These are phyloP conservation scores for Lepiota brunneoincarnata DNA, from an alignment of 768 basidiomycete species.

Conservation along the genomic window DNA sequence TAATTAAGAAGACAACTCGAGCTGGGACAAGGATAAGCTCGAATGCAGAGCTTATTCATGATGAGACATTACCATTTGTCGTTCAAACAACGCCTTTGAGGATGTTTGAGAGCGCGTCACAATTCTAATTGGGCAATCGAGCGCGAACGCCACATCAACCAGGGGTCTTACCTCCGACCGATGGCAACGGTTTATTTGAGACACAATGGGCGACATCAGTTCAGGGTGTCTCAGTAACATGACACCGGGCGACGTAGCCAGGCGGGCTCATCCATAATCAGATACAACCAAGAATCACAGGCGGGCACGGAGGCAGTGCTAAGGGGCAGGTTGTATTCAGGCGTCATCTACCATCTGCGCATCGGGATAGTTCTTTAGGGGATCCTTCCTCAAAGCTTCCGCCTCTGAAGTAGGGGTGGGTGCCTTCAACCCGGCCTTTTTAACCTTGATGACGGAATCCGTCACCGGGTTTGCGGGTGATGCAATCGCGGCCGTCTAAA, in stretches of 20 bases:
- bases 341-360: slow-evolving; percentile 11
- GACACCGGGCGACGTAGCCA: no score
- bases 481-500: slow-evolving; percentile 11
- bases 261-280: no score
- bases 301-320: background rate
- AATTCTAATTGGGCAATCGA: no score
- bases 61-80: background rate
- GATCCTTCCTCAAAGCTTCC: slow-evolving; percentile 76
- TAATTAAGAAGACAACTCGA: background rate
- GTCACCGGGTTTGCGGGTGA: slow-evolving; percentile 32
- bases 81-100: background rate
- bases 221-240: no score
- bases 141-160: background rate
- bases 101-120: background rate
- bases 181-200: no score
- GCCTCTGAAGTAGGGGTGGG: slow-evolving; percentile 56
- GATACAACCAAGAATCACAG: no score
- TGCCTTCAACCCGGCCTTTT: slow-evolving; percentile 43
- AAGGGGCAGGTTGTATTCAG: background rate
- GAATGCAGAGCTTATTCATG: background rate
- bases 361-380: slow-evolving; percentile 67
- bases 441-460: slow-evolving; percentile 70
- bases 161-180: background rate
- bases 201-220: background rate
- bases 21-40: background rate